Evolutionary conservation across 2,329 filamentous ascomycete genomes (phyloP).

Genomic region (Madurella mycetomatis): DNA sequence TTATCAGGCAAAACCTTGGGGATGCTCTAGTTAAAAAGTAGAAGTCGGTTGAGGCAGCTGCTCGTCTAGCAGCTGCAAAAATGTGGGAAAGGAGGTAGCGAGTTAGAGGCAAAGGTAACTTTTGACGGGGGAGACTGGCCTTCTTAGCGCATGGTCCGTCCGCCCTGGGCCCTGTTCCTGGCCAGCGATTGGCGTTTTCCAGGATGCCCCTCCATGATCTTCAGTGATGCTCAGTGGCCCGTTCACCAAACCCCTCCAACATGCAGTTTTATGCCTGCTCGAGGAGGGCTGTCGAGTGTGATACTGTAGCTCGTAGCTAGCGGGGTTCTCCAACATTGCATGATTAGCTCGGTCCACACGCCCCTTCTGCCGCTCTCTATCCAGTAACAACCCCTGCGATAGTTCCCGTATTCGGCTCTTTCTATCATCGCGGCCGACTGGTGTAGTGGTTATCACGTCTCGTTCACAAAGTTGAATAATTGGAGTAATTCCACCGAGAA

Average conservation of each 20-base stretch:
- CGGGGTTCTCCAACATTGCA: no score
- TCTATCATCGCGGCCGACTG: slow-evolving; percentile 15
- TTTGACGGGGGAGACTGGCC: slow-evolving; percentile 1
- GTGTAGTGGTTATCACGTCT: slow-evolving; percentile 27
- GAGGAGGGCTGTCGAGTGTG: no score
- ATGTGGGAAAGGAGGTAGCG: background rate
- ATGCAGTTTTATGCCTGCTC: no score
- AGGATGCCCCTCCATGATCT: slow-evolving; percentile 14
- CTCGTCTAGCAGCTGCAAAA: background rate
- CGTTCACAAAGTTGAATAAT: slow-evolving; percentile 18
- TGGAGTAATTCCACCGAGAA: slow-evolving; percentile 20
- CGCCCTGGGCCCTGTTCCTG: slow-evolving; percentile 6
- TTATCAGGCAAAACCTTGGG: slow-evolving; percentile 1
- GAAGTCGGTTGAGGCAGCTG: background rate
- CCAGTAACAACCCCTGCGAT: slow-evolving; percentile 1
- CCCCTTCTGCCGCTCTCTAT: background rate
- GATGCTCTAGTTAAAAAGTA: background rate
- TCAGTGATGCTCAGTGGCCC: background rate
- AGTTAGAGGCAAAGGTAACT: no score
- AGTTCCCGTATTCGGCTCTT: background rate
- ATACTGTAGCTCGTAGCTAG: no score
- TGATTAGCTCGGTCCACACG: no score
- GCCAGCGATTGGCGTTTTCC: slow-evolving; percentile 1
- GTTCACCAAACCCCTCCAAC: background rate
- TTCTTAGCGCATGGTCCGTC: slow-evolving; percentile 9